Evolutionary conservation across 495 filamentous ascomycete species (phyloP).

Genomic region (Pseudevernia furfuracea): DNA sequence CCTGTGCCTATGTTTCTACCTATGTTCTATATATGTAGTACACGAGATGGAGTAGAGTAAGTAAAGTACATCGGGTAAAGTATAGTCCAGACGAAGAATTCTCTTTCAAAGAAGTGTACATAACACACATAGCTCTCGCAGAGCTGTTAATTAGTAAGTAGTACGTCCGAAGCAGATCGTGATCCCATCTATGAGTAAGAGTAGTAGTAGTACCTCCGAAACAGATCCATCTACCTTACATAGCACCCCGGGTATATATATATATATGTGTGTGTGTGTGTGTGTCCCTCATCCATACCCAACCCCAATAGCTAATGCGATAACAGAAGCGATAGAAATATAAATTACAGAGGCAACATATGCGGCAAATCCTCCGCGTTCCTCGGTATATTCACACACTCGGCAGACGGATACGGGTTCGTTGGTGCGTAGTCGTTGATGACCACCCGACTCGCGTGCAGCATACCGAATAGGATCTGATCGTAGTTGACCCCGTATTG

Average conservation of each 20-base stretch:
- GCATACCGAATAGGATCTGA: neutral
- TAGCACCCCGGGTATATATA: neutral
- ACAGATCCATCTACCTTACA: neutral
- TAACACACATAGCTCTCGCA: neutral
- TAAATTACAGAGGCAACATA: neutral
- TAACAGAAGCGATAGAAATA: neutral
- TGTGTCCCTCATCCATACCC: neutral
- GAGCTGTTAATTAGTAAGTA: neutral
- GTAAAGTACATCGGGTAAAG: neutral
- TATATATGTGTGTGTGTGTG: no score
- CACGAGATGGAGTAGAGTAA: no score
- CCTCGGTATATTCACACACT: constrained; percentile 3
- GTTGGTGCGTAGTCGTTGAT: neutral
- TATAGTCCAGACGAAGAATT: no score
- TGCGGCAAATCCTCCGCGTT: constrained; percentile 7
- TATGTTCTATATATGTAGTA: no score
- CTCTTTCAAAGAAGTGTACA: neutral
- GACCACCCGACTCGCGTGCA: constrained; percentile 1
- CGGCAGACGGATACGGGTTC: neutral
- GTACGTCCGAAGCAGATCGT: neutral
- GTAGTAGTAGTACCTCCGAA: neutral
- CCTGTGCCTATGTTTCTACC: no score
- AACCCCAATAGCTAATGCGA: neutral
- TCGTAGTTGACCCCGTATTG: neutral
- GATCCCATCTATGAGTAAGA: no score